A percentile compares a stretch with the other conserved stretches of the same genome.
phyloP scores from a whole-genome alignment of 2,329 filamentous ascomycete species.

The Grosmannia serpens region DNA sequence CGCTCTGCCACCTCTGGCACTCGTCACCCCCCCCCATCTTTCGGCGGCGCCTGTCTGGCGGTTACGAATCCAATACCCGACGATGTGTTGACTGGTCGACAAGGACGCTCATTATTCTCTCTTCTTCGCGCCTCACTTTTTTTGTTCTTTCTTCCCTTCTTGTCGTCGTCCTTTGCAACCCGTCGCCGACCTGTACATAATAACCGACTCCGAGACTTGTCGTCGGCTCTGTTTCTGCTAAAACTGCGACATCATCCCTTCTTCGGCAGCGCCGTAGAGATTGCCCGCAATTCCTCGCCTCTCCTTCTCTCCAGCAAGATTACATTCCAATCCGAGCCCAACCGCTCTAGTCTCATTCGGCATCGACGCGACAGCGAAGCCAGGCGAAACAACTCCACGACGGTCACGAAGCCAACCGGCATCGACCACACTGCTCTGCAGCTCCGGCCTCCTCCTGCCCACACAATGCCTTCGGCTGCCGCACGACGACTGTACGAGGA shows the following conservation, averaged over 20 bases:
- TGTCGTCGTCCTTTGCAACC: neutral
- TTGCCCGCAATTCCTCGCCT: neutral
- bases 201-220: neutral
- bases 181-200: neutral
- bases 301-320: neutral
- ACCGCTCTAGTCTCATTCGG: neutral
- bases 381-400: neutral
- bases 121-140: neutral
- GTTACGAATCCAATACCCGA: neutral
- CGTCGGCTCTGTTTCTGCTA: neutral
- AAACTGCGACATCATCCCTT: neutral
- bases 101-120: neutral
- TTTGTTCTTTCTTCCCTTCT: neutral
- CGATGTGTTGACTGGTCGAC: slow-evolving; percentile 5
- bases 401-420: neutral
- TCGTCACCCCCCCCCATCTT: neutral
- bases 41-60: neutral
- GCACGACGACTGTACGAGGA: slow-evolving; percentile 53
- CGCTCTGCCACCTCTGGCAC: neutral
- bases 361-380: neutral
- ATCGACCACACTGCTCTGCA: neutral
- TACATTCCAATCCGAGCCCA: neutral
- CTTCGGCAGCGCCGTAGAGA: neutral
- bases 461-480: slow-evolving; percentile 50
- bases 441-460: neutral